Evolutionary conservation across 129 eudicot genomes (phyloP).

Genomic region (Tagetes erecta): DNA sequence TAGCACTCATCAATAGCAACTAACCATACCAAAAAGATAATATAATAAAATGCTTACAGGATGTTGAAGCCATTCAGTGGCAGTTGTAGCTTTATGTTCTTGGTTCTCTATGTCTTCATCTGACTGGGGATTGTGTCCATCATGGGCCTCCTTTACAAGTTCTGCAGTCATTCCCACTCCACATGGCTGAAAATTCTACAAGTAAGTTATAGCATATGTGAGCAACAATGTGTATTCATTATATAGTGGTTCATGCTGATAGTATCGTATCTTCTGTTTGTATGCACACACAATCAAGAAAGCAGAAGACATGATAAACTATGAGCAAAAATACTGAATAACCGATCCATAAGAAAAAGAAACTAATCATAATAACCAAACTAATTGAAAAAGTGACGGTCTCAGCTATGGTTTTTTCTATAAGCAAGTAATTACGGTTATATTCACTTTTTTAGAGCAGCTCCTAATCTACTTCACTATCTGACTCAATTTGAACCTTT

Average conservation of each 20-base stretch:
- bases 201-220: slow-evolving; percentile 25
- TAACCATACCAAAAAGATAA: slow-evolving; percentile 22
- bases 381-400: neutral
- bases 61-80: slow-evolving; percentile 49
- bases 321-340: neutral
- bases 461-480: too few species aligned
- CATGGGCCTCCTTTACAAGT: slow-evolving; percentile 38
- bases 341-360: neutral
- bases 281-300: neutral
- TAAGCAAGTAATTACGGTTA: neutral
- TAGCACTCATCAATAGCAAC: slow-evolving; percentile 5
- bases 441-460: neutral
- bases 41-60: slow-evolving; percentile 55
- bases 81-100: slow-evolving; percentile 26
- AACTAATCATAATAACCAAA: neutral
- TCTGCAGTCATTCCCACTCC: slow-evolving; percentile 43
- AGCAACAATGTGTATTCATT: slow-evolving; percentile 18
- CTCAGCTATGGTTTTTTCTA: neutral
- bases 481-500: too few species aligned
- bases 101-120: slow-evolving; percentile 43
- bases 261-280: neutral
- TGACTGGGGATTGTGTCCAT: slow-evolving; percentile 25
- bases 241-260: neutral
- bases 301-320: neutral
- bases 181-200: slow-evolving; percentile 59